Percentiles rank a stretch among this genome's conserved stretches.
phyloP scores from a whole-genome alignment of 352 stramenopile genomes.

The Pythium dissotocum region DNA sequence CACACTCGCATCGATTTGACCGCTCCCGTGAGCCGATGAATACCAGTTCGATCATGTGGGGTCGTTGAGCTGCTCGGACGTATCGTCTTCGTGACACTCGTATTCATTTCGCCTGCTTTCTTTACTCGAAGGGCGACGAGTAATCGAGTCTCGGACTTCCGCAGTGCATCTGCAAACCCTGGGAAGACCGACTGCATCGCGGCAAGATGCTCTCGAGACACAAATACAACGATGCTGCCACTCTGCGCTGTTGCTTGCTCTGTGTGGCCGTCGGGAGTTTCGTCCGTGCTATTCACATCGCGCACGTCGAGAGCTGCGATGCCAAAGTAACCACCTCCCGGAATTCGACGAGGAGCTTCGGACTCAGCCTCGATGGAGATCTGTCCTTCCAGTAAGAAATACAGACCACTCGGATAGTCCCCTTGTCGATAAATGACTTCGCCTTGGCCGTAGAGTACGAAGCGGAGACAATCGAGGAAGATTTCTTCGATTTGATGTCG shows the following conservation, averaged over 20 bases:
- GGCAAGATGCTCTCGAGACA: not conserved
- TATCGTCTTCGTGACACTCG: conserved; percentile 9
- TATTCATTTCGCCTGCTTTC: conserved; percentile 36
- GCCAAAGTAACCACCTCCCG: not conserved
- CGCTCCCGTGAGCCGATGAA: not conserved
- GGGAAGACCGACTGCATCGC: conserved; percentile 15
- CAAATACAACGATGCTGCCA: not conserved
- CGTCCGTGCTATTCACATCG: not conserved
- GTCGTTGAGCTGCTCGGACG: not conserved
- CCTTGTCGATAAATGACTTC: not conserved
- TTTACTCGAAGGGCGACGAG: conserved; percentile 31
- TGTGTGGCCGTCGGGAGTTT: not conserved
- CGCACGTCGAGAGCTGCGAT: not conserved
- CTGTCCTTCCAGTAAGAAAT: not conserved
- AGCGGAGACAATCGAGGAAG: conserved; percentile 57
- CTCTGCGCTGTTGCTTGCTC: not conserved
- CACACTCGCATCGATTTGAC: conserved; percentile 11
- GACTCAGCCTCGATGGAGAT: not conserved
- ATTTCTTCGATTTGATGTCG: conserved; percentile 44
- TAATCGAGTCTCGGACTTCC: conserved; percentile 34
- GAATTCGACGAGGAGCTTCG: not conserved
- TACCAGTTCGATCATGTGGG: not conserved
- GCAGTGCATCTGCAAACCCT: conserved; percentile 31
- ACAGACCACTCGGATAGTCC: not conserved
- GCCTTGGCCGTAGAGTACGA: conserved; percentile 29